These are phyloP conservation scores for Phytophthora melonis DNA, from an alignment of 352 stramenopile species.

Conservation along the genomic window DNA sequence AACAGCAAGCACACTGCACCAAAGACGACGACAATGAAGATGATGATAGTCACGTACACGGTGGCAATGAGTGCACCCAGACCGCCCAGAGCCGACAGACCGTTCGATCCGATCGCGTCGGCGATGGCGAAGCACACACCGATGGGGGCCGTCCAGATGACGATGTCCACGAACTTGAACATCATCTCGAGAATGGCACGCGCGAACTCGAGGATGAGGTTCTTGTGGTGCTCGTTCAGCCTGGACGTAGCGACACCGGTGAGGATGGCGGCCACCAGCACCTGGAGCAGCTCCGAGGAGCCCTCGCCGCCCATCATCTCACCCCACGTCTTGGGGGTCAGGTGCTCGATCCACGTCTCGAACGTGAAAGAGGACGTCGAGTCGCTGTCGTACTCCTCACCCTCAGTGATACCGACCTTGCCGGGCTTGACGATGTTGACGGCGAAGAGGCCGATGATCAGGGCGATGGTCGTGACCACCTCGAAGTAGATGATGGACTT, in stretches of 20 bases:
- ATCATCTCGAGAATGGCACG: slow-evolving; percentile 68
- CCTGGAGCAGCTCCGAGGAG: slow-evolving; percentile 66
- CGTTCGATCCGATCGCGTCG: slow-evolving; percentile 60
- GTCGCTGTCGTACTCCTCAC: slow-evolving; percentile 41
- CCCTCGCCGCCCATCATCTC: slow-evolving; percentile 72
- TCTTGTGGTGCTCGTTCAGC: slow-evolving; percentile 48
- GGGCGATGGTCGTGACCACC: slow-evolving; percentile 55
- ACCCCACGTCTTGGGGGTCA: slow-evolving; percentile 75
- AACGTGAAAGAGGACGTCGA: slow-evolving; percentile 47
- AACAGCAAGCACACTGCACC: slow-evolving; percentile 4
- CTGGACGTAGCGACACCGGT: slow-evolving; percentile 50
- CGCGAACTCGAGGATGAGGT: slow-evolving; percentile 50
- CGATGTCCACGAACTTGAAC: slow-evolving; percentile 76
- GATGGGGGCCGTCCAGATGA: slow-evolving; percentile 69
- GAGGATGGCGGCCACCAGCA: slow-evolving; percentile 59
- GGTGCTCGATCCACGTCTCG: slow-evolving; percentile 62
- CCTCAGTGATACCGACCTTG: slow-evolving; percentile 46
- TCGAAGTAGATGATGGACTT: slow-evolving; percentile 81
- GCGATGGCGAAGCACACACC: slow-evolving; percentile 69
- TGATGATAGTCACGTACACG: slow-evolving; percentile 54
- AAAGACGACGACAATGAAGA: slow-evolving; percentile 65
- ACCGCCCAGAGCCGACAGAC: slow-evolving; percentile 46
- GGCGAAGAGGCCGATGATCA: slow-evolving; percentile 56
- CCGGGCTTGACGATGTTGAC: slow-evolving; percentile 70
- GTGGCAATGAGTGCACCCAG: slow-evolving; percentile 55